These are phyloP conservation scores for Epichloe bromicola DNA, from an alignment of 2,329 filamentous ascomycete species.

Conservation along the genomic window DNA sequence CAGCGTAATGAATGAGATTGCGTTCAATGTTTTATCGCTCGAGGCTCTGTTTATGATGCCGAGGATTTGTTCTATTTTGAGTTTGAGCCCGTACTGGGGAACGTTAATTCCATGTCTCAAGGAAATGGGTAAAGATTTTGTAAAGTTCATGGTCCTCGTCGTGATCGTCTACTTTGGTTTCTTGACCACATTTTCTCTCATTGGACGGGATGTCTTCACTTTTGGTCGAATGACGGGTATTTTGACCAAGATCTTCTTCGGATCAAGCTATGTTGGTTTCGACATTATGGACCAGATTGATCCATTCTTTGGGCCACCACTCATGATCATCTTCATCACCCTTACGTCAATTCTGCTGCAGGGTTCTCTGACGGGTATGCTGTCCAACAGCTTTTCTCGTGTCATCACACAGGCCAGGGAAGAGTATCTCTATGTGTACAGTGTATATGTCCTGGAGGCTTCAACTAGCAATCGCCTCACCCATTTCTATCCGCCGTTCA, in stretches of 20 bases:
- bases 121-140: slow-evolving; percentile 87
- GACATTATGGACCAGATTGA: slow-evolving; percentile 50
- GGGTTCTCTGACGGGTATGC: slow-evolving; percentile 64
- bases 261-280: slow-evolving; percentile 63
- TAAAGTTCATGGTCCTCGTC: slow-evolving; percentile 72
- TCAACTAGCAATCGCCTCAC: slow-evolving; percentile 56
- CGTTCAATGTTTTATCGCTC: slow-evolving; percentile 80
- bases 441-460: slow-evolving; percentile 50
- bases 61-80: slow-evolving; percentile 75
- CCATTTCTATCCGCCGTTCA: slow-evolving; percentile 59
- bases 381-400: slow-evolving; percentile 61
- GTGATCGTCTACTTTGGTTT: slow-evolving; percentile 78
- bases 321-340: slow-evolving; percentile 62
- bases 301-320: slow-evolving; percentile 43
- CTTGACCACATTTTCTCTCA: slow-evolving; percentile 69
- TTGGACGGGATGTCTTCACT: slow-evolving; percentile 57
- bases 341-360: slow-evolving; percentile 69
- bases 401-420: slow-evolving; percentile 53
- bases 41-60: slow-evolving; percentile 86
- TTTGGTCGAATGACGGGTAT: slow-evolving; percentile 61
- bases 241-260: slow-evolving; percentile 70
- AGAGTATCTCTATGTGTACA: slow-evolving; percentile 69
- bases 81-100: slow-evolving; percentile 80
- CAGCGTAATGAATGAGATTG: slow-evolving; percentile 53
- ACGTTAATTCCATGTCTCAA: slow-evolving; percentile 82